Evolutionary conservation across 1,139 yeast genomes (phyloP).

Genomic region (Yarrowia galli): DNA sequence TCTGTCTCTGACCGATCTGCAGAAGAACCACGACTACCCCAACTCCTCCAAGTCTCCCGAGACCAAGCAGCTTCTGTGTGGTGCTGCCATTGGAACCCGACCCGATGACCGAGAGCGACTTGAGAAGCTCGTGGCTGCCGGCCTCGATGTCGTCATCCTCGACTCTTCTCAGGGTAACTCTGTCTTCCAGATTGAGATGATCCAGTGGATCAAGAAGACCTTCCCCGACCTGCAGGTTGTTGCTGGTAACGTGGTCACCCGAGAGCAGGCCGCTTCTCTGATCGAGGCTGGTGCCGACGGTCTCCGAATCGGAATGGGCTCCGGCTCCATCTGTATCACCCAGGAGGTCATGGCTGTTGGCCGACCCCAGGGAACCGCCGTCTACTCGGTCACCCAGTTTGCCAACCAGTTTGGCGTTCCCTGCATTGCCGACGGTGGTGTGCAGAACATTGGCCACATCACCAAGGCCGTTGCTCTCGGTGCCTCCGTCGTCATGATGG

Average conservation of each 20-base stretch:
- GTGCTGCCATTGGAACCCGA: slow-evolving; percentile 98
- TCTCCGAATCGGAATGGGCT: slow-evolving; percentile 99
- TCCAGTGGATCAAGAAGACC: slow-evolving; percentile 84
- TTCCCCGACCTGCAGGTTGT: slow-evolving; percentile 84
- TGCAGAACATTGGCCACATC: slow-evolving; percentile 97
- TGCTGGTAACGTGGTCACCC: slow-evolving; percentile 98
- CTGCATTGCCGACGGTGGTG: slow-evolving; percentile 99
- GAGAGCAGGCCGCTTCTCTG: slow-evolving; percentile 97
- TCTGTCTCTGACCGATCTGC: slow-evolving; percentile 94
- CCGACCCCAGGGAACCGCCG: slow-evolving; percentile 99
- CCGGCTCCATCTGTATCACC: slow-evolving; percentile 98
- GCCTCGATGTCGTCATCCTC: slow-evolving; percentile 92
- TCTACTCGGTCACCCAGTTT: slow-evolving; percentile 83
- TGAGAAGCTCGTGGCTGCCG: slow-evolving; percentile 86
- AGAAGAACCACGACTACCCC: slow-evolving; percentile 93
- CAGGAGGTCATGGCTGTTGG: slow-evolving; percentile 99
- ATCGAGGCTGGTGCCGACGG: slow-evolving; percentile 98
- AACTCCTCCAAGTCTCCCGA: slow-evolving; percentile 90
- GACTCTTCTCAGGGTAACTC: slow-evolving; percentile 99
- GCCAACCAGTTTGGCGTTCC: slow-evolving; percentile 92
- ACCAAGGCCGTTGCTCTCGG: slow-evolving; percentile 96
- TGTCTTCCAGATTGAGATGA: slow-evolving; percentile 89
- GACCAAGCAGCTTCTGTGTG: slow-evolving; percentile 96
- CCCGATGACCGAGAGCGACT: slow-evolving; percentile 88
- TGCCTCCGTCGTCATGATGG: slow-evolving; percentile 99